These are phyloP conservation scores for sweet orange (Citrus sinensis) DNA, from an alignment of 345 rosid species.

Conservation along the genomic window DNA sequence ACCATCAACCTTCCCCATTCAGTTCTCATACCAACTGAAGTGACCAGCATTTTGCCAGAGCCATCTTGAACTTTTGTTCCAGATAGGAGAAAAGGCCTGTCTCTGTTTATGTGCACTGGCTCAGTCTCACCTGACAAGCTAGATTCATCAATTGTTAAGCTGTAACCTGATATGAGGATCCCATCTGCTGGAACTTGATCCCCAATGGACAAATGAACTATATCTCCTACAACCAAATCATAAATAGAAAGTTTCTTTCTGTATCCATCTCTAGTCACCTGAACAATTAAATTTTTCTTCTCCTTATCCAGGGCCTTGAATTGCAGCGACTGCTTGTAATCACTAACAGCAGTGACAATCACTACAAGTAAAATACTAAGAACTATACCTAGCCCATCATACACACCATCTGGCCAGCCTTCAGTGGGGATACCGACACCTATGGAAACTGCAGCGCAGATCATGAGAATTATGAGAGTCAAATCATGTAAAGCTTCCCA, in stretches of 20 bases:
- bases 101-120: constrained; percentile 23
- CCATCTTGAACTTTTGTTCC: constrained; percentile 67
- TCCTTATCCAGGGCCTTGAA: constrained; percentile 33
- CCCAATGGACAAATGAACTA: constrained; percentile 34
- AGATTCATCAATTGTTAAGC: constrained; percentile 50
- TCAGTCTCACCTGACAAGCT: constrained; percentile 55
- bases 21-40: constrained; percentile 72
- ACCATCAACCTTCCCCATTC: constrained; percentile 75
- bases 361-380: constrained; percentile 31
- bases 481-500: constrained; percentile 50
- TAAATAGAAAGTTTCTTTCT: constrained; percentile 24
- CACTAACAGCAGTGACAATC: constrained; percentile 29
- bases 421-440: constrained; percentile 34
- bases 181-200: constrained; percentile 43
- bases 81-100: constrained; percentile 46
- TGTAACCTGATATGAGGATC: constrained; percentile 35
- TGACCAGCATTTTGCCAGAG: constrained; percentile 62
- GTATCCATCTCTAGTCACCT: constrained; percentile 34
- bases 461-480: constrained; percentile 46
- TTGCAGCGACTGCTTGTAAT: constrained; percentile 32
- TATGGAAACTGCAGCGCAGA: constrained; percentile 35
- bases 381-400: constrained; percentile 39
- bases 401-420: constrained; percentile 49
- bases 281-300: constrained; percentile 28
- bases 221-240: constrained; percentile 42